A percentile compares a stretch with the other conserved stretches of the same genome.
These are phyloP conservation scores for Guadua angustifolia DNA, from an alignment of 176 grass and related monocot species.

Conservation along the genomic window DNA sequence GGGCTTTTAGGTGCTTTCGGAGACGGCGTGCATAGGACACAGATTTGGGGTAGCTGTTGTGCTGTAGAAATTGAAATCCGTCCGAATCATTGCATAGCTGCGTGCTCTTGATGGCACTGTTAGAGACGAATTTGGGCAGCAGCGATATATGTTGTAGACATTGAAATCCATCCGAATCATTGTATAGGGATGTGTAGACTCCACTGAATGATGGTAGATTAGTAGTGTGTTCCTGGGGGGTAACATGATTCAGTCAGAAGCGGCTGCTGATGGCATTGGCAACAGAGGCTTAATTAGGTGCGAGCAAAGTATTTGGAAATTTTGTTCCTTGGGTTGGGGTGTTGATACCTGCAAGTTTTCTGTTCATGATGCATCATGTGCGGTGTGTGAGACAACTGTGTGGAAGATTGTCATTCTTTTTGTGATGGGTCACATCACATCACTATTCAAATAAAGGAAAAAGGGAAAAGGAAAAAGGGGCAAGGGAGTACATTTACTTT, in stretches of 20 bases:
- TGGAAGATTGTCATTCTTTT: neutral
- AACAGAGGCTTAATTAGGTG: neutral
- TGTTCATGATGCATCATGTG: neutral
- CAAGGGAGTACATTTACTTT: conserved; percentile 2
- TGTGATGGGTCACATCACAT: neutral
- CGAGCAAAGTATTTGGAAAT: neutral
- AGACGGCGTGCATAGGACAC: neutral
- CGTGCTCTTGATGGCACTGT: neutral
- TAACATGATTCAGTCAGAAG: neutral
- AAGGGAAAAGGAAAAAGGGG: neutral
- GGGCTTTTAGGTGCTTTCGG: neutral
- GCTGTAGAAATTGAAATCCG: neutral
- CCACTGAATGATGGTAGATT: conserved; percentile 3
- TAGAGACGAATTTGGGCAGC: neutral
- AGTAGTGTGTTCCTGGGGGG: neutral
- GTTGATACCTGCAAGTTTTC: neutral
- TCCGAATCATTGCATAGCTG: neutral
- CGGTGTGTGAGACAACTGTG: neutral
- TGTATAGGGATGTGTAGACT: neutral
- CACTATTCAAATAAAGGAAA: neutral
- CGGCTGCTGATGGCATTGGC: neutral
- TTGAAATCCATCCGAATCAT: neutral
- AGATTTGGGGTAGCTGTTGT: neutral
- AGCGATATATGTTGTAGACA: neutral
- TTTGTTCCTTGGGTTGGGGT: neutral